A percentile compares a stretch with the other conserved stretches of the same genome.
Conservation (phyloP, 208 protist genomes). For the Wallacemonas sp. region DNA sequence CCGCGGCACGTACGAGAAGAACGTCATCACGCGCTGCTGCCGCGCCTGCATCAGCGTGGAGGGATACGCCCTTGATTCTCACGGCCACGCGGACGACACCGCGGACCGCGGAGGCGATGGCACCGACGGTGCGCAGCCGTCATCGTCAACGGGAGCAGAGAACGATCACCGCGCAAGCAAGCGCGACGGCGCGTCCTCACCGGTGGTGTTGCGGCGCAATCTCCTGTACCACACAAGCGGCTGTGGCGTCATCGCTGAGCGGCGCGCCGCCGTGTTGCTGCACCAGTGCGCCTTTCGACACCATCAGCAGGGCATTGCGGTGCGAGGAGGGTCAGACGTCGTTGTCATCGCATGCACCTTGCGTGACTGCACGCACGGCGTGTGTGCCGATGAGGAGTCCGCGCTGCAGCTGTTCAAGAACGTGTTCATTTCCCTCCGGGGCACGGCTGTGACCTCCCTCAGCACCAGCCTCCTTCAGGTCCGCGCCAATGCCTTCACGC, state of each 20-base stretch:
- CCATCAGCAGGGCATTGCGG: slow-evolving; percentile 12
- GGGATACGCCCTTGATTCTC: neutral
- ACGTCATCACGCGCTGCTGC: slow-evolving; percentile 20
- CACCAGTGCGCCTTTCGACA: slow-evolving; percentile 11
- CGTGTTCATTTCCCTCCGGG: slow-evolving; percentile 9
- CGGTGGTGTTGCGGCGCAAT: slow-evolving; percentile 22
- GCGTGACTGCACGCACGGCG: slow-evolving; percentile 11
- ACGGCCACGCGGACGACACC: neutral
- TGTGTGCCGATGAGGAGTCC: slow-evolving; percentile 18
- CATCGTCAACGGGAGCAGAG: neutral
- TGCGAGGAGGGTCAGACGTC: slow-evolving; percentile 14
- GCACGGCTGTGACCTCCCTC: slow-evolving; percentile 15
- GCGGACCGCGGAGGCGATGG: neutral
- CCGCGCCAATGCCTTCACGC: slow-evolving; percentile 13
- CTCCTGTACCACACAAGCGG: slow-evolving; percentile 9
- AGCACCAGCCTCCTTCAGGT: slow-evolving; percentile 5
- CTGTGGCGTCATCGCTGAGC: slow-evolving; percentile 21
- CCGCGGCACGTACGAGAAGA: slow-evolving; percentile 36
- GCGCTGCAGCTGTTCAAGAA: slow-evolving; percentile 13
- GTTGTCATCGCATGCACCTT: slow-evolving; percentile 5
- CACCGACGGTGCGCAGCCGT: neutral
- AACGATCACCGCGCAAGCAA: neutral
- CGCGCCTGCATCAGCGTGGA: slow-evolving; percentile 17
- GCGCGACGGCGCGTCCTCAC: neutral
- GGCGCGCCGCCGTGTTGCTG: slow-evolving; percentile 9